A percentile compares a stretch with the other conserved stretches of the same genome.
Evolutionary conservation across 2,329 filamentous ascomycete species (phyloP).

Genomic region (Thelonectria olida): DNA sequence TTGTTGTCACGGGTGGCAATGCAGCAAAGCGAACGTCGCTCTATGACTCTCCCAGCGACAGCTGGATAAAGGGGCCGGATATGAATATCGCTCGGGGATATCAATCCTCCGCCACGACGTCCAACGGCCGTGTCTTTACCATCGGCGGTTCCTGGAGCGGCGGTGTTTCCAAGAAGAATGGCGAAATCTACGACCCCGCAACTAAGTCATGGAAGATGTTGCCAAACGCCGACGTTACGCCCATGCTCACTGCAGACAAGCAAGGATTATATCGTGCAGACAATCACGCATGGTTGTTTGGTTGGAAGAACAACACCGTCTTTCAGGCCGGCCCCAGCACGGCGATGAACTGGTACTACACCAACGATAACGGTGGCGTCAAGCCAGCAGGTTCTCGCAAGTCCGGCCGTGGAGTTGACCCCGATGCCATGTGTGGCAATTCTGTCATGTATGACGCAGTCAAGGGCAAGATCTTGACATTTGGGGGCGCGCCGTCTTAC

Average conservation of each 20-base stretch:
- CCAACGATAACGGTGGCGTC: conserved; percentile 34
- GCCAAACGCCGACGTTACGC: conserved; percentile 49
- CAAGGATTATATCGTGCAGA: conserved; percentile 56
- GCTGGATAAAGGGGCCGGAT: conserved; percentile 20
- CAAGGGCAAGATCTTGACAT: conserved; percentile 63
- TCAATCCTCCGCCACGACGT: conserved; percentile 21
- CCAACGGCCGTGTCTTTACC: conserved; percentile 21
- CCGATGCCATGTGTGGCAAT: conserved; percentile 63
- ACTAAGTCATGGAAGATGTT: conserved; percentile 19
- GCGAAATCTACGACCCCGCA: conserved; percentile 19
- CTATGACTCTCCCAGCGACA: conserved; percentile 44
- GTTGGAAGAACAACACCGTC: conserved; percentile 54
- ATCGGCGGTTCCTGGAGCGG: conserved; percentile 31
- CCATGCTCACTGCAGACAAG: conserved; percentile 60
- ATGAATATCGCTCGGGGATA: conserved; percentile 24
- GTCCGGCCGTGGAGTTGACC: conserved; percentile 46
- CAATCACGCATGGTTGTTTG: conserved; percentile 42
- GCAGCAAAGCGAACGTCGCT: conserved; percentile 58
- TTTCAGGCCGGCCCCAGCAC: conserved; percentile 64
- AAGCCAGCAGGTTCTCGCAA: conserved; percentile 36
- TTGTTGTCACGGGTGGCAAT: conserved; percentile 64
- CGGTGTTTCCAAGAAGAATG: conserved; percentile 17
- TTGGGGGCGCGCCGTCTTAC: conserved; percentile 60
- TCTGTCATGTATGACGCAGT: conserved; percentile 68
- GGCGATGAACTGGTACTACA: conserved; percentile 65